Conservation (phyloP, 352 stramenopile species). For the Lagenidium giganteum region DNA sequence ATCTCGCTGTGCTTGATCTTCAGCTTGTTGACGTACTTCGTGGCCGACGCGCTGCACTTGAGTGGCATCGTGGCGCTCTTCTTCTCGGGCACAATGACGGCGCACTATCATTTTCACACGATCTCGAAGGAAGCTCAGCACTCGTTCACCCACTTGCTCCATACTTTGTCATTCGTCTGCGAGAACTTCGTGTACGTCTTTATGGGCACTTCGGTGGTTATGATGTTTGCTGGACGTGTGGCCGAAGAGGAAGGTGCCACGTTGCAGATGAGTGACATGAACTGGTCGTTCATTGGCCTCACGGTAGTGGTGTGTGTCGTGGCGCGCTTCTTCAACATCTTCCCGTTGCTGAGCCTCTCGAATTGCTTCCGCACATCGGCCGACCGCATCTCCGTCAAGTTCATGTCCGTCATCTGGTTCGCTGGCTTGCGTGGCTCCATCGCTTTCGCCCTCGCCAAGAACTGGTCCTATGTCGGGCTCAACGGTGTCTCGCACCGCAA, state of each 20-base stretch:
- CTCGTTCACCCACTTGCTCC: conserved; percentile 80
- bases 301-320: conserved; percentile 68
- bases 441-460: conserved; percentile 88
- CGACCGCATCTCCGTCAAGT: conserved; percentile 65
- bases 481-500: conserved; percentile 65
- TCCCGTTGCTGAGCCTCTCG: conserved; percentile 65
- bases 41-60: conserved; percentile 69
- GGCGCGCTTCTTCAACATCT: conserved; percentile 73
- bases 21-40: conserved; percentile 82
- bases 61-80: conserved; percentile 93
- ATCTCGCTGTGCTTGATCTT: conserved; percentile 86
- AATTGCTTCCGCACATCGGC: conserved; percentile 52
- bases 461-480: conserved; percentile 75
- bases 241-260: conserved; percentile 49
- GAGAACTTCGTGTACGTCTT: conserved; percentile 86
- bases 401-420: conserved; percentile 90
- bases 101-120: conserved; percentile 86
- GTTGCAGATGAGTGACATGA: conserved; percentile 72
- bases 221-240: conserved; percentile 72
- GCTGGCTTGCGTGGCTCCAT: conserved; percentile 91
- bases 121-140: conserved; percentile 78
- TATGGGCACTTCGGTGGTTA: conserved; percentile 82
- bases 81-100: conserved; percentile 89
- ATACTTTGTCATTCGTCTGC: conserved; percentile 75
- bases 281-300: conserved; percentile 76